Conservation (phyloP, 2,329 filamentous ascomycete species). For the Aspergillus pseudoterreus region DNA sequence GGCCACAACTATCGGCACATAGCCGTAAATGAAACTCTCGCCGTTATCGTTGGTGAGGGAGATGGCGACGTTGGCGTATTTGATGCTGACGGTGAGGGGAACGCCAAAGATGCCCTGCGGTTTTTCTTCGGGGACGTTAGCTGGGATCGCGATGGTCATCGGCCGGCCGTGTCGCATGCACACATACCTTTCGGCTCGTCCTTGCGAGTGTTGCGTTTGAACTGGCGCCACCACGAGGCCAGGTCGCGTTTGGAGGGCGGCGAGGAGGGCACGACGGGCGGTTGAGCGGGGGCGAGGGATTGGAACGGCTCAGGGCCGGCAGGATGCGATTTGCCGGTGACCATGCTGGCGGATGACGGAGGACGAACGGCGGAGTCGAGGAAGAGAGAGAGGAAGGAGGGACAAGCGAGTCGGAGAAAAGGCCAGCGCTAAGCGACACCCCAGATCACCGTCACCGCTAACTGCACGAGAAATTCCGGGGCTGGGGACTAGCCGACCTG, state of each 20-base stretch:
- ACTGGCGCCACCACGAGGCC: slow-evolving; percentile 95
- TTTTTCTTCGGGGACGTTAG: slow-evolving; percentile 18
- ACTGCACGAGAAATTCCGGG: slow-evolving; percentile 26
- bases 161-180: background rate
- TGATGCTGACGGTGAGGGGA: slow-evolving; percentile 88
- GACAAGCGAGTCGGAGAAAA: slow-evolving; percentile 3
- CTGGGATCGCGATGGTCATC: background rate
- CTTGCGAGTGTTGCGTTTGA: slow-evolving; percentile 68
- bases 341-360: slow-evolving; percentile 23
- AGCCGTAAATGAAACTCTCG: slow-evolving; percentile 96
- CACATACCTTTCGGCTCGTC: slow-evolving; percentile 57
- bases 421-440: slow-evolving; percentile 11
- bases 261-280: slow-evolving; percentile 52
- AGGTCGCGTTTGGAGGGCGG: slow-evolving; percentile 83
- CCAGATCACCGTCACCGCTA: slow-evolving; percentile 29
- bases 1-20: slow-evolving; percentile 95
- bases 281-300: slow-evolving; percentile 23
- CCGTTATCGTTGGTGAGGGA: slow-evolving; percentile 90
- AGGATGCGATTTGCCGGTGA: slow-evolving; percentile 36
- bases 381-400: too few species aligned
- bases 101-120: slow-evolving; percentile 87
- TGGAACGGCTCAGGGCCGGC: slow-evolving; percentile 32
- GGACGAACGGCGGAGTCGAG: background rate
- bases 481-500: slow-evolving; percentile 21
- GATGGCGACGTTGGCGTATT: slow-evolving; percentile 96